Evolutionary conservation across 441 rosid genomes (phyloP).

Genomic region (Rhodomyrtus psidioides): DNA sequence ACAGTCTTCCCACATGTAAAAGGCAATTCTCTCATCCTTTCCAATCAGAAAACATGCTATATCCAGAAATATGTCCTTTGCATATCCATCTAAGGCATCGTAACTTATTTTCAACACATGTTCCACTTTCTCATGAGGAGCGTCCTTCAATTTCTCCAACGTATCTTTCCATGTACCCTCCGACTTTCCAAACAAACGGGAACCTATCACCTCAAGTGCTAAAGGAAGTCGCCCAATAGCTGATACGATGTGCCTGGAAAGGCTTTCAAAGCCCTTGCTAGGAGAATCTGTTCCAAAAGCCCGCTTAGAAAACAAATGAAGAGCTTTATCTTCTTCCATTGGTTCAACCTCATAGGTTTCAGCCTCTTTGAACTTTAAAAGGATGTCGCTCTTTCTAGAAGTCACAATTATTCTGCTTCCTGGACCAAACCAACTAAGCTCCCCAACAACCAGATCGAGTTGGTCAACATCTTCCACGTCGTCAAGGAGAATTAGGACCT

Average conservation of each 20-base stretch:
- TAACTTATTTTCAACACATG: neutral
- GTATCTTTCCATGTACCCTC: neutral
- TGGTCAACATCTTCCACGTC: neutral
- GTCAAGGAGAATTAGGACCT: neutral
- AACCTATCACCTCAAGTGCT: neutral
- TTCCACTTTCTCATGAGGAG: neutral
- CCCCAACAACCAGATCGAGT: neutral
- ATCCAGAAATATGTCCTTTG: neutral
- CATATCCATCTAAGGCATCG: fast-evolving
- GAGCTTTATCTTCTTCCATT: neutral
- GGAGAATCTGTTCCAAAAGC: neutral
- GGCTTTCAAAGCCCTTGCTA: neutral
- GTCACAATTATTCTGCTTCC: neutral
- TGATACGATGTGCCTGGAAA: neutral
- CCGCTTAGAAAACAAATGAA: neutral
- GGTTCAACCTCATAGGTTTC: neutral
- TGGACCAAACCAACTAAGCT: neutral
- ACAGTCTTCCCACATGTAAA: neutral
- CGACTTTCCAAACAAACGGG: too few species aligned
- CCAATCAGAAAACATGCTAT: neutral
- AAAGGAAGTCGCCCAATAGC: neutral
- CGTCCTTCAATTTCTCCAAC: neutral
- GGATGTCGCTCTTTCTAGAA: neutral
- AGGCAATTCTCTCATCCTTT: neutral
- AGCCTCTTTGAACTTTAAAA: neutral